Conservation (phyloP, 179 eudicot genomes). For the Monotropa hypopitys region DNA sequence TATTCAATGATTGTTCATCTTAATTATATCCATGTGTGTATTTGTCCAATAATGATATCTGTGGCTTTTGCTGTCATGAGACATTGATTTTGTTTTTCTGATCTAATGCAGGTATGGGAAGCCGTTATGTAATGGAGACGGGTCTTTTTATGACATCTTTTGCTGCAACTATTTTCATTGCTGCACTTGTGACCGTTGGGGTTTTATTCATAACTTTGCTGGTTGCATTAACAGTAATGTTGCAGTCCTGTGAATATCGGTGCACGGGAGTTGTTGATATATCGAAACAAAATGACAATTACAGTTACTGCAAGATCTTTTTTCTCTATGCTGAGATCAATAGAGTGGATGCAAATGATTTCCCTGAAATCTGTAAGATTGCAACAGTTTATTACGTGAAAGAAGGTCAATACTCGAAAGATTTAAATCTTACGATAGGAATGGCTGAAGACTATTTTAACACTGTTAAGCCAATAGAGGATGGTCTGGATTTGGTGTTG, state of each 20-base stretch:
- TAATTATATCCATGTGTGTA: background rate
- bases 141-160: conserved; percentile 29
- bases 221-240: conserved; percentile 28
- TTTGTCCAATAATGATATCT: background rate
- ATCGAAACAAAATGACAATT: conserved; percentile 8
- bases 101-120: conserved; percentile 25
- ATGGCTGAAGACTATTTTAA: conserved; percentile 20
- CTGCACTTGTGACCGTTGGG: conserved; percentile 22
- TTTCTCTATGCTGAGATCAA: conserved; percentile 30
- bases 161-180: conserved; percentile 30
- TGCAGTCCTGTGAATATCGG: conserved; percentile 25
- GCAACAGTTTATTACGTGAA: conserved; percentile 16
- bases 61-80: background rate
- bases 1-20: background rate
- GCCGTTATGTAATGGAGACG: conserved; percentile 15
- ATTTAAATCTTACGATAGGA: conserved; percentile 17
- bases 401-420: conserved; percentile 24
- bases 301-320: conserved; percentile 21
- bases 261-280: conserved; percentile 17
- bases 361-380: conserved; percentile 24
- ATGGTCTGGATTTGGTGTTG: conserved; percentile 21
- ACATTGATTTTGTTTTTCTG: conserved; percentile 3
- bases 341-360: conserved; percentile 10
- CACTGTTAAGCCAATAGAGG: conserved; percentile 5
- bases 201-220: conserved; percentile 23